Evolutionary conservation across 148 eudicot species (phyloP).

Genomic region (Persicaria tinctoria): DNA sequence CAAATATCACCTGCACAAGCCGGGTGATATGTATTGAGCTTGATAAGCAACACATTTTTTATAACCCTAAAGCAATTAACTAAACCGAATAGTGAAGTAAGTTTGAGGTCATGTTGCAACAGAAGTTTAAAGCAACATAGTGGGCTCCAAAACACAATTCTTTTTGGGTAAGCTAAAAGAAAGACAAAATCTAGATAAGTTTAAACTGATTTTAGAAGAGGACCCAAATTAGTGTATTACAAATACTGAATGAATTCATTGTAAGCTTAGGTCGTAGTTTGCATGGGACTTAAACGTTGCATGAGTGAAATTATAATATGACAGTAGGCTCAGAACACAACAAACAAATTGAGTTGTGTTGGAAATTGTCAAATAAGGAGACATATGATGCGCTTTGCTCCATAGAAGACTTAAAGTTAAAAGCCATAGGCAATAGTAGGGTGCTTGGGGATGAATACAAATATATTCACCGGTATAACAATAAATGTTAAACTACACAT

Average conservation of each 20-base stretch:
- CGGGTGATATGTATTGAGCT: conserved; percentile 3
- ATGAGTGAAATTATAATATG: neutral
- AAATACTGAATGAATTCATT: neutral
- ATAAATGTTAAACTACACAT: neutral
- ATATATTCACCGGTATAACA: neutral
- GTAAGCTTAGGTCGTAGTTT: neutral
- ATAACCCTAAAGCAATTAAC: too few species aligned
- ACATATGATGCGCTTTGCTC: neutral
- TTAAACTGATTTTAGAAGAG: neutral
- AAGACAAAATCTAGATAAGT: neutral
- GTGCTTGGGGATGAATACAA: too few species aligned
- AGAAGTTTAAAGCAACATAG: too few species aligned
- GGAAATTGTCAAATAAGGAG: neutral
- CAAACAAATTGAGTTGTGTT: neutral
- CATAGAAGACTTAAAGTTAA: neutral
- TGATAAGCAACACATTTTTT: neutral
- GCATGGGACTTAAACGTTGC: neutral
- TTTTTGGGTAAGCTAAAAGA: too few species aligned
- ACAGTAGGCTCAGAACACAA: neutral
- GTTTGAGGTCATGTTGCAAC: too few species aligned
- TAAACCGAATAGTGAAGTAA: too few species aligned
- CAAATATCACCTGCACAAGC: conserved; percentile 83
- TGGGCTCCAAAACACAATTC: too few species aligned
- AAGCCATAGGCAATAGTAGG: too few species aligned
- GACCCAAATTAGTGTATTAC: neutral